A percentile compares a stretch with the other conserved stretches of the same genome.
These are phyloP conservation scores for Bonia amplexicaulis DNA, from an alignment of 176 grass and related monocot genomes.

Conservation along the genomic window DNA sequence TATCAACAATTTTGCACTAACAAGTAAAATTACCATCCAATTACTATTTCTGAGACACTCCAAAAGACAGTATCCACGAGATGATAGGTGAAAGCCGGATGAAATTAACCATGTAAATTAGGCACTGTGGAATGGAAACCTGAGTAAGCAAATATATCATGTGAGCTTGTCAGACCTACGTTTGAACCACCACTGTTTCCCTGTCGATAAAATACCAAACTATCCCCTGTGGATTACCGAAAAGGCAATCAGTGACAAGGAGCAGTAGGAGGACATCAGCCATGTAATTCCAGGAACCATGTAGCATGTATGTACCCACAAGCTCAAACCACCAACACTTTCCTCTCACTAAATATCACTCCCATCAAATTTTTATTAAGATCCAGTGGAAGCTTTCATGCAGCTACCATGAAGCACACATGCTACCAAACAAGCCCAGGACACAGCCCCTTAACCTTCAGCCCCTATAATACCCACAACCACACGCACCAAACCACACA, in stretches of 20 bases:
- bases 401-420: constrained; percentile 94
- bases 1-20: background rate
- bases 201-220: background rate
- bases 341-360: constrained; percentile 30
- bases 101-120: background rate
- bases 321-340: constrained; percentile 29
- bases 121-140: background rate
- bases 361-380: constrained; percentile 51
- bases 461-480: constrained; percentile 50
- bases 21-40: background rate
- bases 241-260: constrained; percentile 9
- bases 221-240: constrained; percentile 9
- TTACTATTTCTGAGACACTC: background rate
- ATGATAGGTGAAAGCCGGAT: background rate
- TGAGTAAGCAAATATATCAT: background rate
- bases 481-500: constrained; percentile 16
- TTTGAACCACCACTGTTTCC: background rate
- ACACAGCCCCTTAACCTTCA: constrained; percentile 54
- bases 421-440: constrained; percentile 67
- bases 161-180: background rate
- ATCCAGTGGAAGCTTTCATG: constrained; percentile 71
- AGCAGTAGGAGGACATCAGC: background rate
- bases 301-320: background rate
- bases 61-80: background rate
- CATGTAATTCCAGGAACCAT: constrained; percentile 20